Evolutionary conservation across 139 green algal species (phyloP), one percentile per base, ranked within the genome.

Genomic region (Chlamydomonas applanata): DNA sequence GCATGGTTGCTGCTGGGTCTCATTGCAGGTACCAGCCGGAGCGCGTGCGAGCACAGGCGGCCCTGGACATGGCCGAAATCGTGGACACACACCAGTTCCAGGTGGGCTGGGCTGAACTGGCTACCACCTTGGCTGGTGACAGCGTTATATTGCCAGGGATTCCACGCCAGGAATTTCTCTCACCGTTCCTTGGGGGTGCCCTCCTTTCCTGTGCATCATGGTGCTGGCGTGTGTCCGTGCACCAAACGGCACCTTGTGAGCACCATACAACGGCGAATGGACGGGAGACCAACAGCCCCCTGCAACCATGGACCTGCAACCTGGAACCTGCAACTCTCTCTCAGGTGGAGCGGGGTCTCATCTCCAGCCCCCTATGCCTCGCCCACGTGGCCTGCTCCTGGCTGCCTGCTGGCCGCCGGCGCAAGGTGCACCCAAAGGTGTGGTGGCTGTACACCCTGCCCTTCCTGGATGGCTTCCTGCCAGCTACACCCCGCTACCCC

Each of bases 61-160:
- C 57, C 3, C 57, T 65, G 25, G 14, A 34, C 4, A 34, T 40
- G 25, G 57, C 57, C 4, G 25, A 65, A 25, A 34, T 65, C 57
- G 27, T 65, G 25, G 57, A 65, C 57, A 65, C 19, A 4, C 57
- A 65, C 57, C 57, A 65, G 27, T 36, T 40, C 57, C 57, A 65
- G 16, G 54, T 27, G 20, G 27, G 54, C 19, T 11, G 16, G 54
- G 17, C 19, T 16, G 5, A 62, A 20, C 5, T 20, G 20, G 54
- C 17, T 27, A 22, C 17, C 17, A 11, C 11, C 20, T 62, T 22
- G 27, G 19, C 17, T 27, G 54, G 16, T 16, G 17, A 27, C 17
- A 27, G 17, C 5, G 54, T 16, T 16, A 11, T 20, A 62, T 11
- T 11, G 54, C 16, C 5, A 62, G 54, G 16, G 54, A 62, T 16